Conservation (phyloP, 352 stramenopile species). For the Phytophthora tentaculata region DNA sequence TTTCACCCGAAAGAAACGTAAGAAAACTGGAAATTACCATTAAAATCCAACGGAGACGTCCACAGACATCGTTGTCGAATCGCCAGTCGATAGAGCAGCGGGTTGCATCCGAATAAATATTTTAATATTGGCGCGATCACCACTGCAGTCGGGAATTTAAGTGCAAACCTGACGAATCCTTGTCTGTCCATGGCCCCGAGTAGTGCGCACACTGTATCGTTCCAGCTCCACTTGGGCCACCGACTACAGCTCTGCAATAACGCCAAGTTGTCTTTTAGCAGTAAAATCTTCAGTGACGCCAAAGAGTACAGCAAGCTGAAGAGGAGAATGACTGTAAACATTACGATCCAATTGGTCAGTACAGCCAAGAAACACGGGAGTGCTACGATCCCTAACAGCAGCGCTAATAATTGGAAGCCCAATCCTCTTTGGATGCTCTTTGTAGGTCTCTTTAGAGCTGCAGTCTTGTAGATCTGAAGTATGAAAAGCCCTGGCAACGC, state of each 20-base stretch:
- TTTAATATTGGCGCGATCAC: constrained; percentile 48
- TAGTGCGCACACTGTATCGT: constrained; percentile 36
- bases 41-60: constrained; percentile 42
- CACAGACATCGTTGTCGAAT: constrained; percentile 46
- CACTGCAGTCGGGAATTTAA: constrained; percentile 43
- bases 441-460: constrained; percentile 27
- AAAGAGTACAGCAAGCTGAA: constrained; percentile 36
- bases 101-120: constrained; percentile 52
- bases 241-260: constrained; percentile 40
- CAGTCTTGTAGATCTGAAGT: constrained; percentile 26
- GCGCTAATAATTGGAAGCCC: constrained; percentile 22
- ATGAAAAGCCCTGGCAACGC: constrained; percentile 23
- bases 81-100: constrained; percentile 43
- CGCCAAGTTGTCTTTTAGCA: constrained; percentile 34
- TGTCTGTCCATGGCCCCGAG: constrained; percentile 46
- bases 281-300: constrained; percentile 36
- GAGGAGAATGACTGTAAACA: constrained; percentile 33
- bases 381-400: constrained; percentile 21
- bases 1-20: not conserved
- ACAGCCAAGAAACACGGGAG: constrained; percentile 33
- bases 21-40: constrained; percentile 20
- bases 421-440: constrained; percentile 23
- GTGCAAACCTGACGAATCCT: constrained; percentile 39
- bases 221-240: constrained; percentile 45
- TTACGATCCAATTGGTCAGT: constrained; percentile 31